Percentiles rank a stretch among this genome's conserved stretches.
phyloP scores from a whole-genome alignment of 768 basidiomycete species.

The Basidioascus undulatus region DNA sequence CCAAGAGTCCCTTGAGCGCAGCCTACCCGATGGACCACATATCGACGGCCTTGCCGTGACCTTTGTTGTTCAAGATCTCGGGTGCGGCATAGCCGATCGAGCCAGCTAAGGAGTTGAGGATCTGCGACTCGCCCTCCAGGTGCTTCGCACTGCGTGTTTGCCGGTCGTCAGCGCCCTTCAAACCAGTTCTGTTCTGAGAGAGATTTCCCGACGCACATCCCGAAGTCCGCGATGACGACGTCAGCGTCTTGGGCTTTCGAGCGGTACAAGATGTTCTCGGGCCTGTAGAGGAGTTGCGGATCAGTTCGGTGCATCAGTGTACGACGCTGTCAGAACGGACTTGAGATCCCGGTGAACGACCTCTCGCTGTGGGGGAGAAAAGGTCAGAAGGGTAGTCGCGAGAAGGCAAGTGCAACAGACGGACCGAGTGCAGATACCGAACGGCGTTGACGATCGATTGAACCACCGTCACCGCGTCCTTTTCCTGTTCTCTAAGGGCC shows the following conservation, averaged over 20 bases:
- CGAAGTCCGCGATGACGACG: conserved; percentile 89
- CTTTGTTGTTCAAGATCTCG: conserved; percentile 15
- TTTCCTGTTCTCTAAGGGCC: too few relatives aligned
- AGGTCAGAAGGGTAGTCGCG: too few relatives aligned
- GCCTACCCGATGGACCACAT: conserved; percentile 75
- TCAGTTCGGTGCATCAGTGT: neutral
- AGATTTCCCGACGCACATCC: conserved; percentile 37
- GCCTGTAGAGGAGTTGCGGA: conserved; percentile 26
- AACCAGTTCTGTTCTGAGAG: neutral
- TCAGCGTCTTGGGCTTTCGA: conserved; percentile 51
- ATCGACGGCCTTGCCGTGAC: conserved; percentile 75
- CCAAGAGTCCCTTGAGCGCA: neutral
- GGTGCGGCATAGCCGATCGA: conserved; percentile 85
- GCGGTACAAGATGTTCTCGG: conserved; percentile 87
- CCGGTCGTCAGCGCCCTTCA: neutral
- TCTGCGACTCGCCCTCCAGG: conserved; percentile 42
- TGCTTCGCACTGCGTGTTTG: conserved; percentile 43
- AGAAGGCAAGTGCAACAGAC: too few relatives aligned
- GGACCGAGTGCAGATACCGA: conserved; percentile 22
- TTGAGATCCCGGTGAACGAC: conserved; percentile 94
- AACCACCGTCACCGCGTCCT: conserved; percentile 58
- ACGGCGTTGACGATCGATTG: conserved; percentile 6
- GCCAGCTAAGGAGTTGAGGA: conserved; percentile 46
- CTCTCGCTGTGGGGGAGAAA: too few relatives aligned
- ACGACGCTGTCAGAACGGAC: conserved; percentile 21